These are phyloP conservation scores for Cyclostephanos tholiformis DNA, from an alignment of 108 stramenopile genomes.

Conservation along the genomic window DNA sequence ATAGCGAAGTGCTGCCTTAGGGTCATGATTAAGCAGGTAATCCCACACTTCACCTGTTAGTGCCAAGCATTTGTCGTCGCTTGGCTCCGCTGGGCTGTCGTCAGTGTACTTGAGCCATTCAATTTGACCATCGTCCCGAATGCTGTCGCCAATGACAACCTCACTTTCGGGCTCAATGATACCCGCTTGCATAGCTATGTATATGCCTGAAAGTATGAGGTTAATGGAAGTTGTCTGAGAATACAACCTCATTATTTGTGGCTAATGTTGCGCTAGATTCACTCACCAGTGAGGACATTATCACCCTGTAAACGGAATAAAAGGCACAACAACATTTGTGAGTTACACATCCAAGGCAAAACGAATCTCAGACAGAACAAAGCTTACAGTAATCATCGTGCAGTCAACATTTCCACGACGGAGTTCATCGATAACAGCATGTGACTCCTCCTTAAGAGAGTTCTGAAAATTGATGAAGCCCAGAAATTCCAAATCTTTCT, in stretches of 20 bases:
- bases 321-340: background rate
- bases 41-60: conserved; percentile 64
- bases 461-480: conserved; percentile 72
- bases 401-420: conserved; percentile 50
- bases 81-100: conserved; percentile 23
- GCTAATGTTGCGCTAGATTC: too few species aligned
- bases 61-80: conserved; percentile 42
- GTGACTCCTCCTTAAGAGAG: conserved; percentile 52
- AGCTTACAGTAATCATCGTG: conserved; percentile 51
- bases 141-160: conserved; percentile 43
- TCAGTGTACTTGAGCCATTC: conserved; percentile 45
- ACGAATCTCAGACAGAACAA: background rate
- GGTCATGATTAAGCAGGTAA: conserved; percentile 32
- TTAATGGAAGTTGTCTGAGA: too few species aligned
- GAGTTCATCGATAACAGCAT: conserved; percentile 56
- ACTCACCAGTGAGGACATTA: conserved; percentile 50
- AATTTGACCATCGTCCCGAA: conserved; percentile 29
- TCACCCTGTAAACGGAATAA: conserved; percentile 44
- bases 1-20: conserved; percentile 33
- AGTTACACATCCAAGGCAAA: background rate
- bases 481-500: conserved; percentile 48
- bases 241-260: too few species aligned
- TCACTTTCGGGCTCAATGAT: conserved; percentile 40
- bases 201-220: too few species aligned
- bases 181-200: conserved; percentile 26